phyloP scores from a whole-genome alignment of 208 protist species.

The Leishmania tarentolae region DNA sequence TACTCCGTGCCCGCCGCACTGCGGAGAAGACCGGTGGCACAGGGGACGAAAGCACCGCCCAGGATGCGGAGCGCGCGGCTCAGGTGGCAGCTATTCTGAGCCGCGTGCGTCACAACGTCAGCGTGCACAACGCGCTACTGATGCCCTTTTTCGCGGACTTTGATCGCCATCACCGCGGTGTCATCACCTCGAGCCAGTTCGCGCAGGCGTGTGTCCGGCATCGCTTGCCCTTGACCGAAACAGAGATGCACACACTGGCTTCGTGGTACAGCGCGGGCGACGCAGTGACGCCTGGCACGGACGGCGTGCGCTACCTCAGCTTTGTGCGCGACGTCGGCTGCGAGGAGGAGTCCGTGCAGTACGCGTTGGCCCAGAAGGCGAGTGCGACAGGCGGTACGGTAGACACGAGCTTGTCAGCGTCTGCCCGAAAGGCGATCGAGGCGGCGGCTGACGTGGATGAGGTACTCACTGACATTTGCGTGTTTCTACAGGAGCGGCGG shows the following conservation, averaged over 20 bases:
- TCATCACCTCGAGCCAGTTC: constrained; percentile 67
- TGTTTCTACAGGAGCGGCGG: constrained; percentile 76
- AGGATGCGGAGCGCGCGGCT: constrained; percentile 12
- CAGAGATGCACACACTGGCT: constrained; percentile 44
- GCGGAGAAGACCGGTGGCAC: constrained; percentile 5
- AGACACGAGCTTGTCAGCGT: neutral
- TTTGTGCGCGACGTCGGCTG: constrained; percentile 73
- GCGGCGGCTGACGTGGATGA: constrained; percentile 46
- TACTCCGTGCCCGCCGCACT: constrained; percentile 7
- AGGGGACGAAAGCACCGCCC: constrained; percentile 20
- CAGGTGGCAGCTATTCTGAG: constrained; percentile 33
- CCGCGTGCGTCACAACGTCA: constrained; percentile 65
- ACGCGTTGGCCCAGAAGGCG: constrained; percentile 4
- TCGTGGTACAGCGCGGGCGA: constrained; percentile 52
- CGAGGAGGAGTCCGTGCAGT: constrained; percentile 34
- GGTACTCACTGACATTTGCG: constrained; percentile 53
- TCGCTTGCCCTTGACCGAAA: constrained; percentile 49
- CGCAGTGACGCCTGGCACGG: constrained; percentile 22
- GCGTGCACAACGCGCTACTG: constrained; percentile 67
- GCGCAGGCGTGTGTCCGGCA: constrained; percentile 72
- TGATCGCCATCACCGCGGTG: constrained; percentile 71
- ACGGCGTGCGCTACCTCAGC: constrained; percentile 60
- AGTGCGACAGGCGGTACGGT: neutral
- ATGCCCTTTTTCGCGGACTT: constrained; percentile 89
- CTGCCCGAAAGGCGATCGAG: constrained; percentile 1